Base-by-base conservation (phyloP, 257 asterid species). In the Solanum neorickii region DNA sequence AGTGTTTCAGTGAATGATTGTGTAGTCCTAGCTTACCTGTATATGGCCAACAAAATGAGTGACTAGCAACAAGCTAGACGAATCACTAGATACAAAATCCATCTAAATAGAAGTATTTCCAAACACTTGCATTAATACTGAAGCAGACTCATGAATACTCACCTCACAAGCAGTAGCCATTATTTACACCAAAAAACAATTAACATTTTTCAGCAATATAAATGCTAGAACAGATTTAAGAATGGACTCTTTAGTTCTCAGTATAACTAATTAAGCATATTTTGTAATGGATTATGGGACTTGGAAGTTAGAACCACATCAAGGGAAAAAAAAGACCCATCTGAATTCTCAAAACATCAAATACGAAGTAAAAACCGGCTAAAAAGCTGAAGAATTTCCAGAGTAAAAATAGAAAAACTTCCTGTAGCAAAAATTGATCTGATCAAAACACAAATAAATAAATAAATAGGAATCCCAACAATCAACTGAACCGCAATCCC, bases 1-100 rank as follows among this genome's bases (percentile, higher is more conserved):
- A 73, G 12, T 62, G 62, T 87, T 59, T 87, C 73, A 69, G 82
- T 23, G 76, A 83, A 88, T 14, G 44, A 21, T 33, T 46, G 83
- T 80, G 41, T 75, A 87, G 76, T 72, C 44, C 52, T 44, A 16
- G 76, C 87, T 87, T 87, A 86, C 90, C 94, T 89, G 89, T 37
- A 86, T 78, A 84, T 80, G 66, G 52, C 78, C 83, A 33, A 84
- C 56, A 44, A 37, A 60, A 87, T 69, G 68, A 27, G 42, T 42
- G 9, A 85, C 14, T 27, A 62, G 14, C 75, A 82, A 47, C 69
- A 16, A 29, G 12, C 69, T 82, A 82, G 65, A 49, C 12, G 69
- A 49, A 49, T 80, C 46, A 49, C 46, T 10, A 49, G 69, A 82
- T 6, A 82, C 69, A 82, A 47, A 18, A 82, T 31, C 69, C 46